Percentiles rank a stretch among this genome's conserved stretches.
Conservation (phyloP, 2,329 filamentous ascomycete genomes). For the Beauveria caledonica region DNA sequence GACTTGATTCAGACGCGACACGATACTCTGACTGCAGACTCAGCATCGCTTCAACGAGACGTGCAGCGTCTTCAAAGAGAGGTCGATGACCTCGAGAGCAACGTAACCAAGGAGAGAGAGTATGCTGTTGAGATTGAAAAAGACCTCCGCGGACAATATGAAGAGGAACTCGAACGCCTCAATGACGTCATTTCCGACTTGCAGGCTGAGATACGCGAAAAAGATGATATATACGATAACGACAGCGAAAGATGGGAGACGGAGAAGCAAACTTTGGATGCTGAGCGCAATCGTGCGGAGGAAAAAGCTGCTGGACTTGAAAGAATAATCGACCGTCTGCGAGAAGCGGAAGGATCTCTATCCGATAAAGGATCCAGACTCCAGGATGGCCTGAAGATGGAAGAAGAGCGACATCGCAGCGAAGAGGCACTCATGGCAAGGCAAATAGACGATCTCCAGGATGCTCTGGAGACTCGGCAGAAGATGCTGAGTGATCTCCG, state of each 20-base stretch:
- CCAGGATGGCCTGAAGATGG: conserved; percentile 60
- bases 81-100: conserved; percentile 39
- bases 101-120: conserved; percentile 45
- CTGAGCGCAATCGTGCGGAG: conserved; percentile 58
- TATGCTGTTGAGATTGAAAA: conserved; percentile 53
- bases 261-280: conserved; percentile 55
- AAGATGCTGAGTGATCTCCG: conserved; percentile 57
- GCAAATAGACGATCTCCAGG: conserved; percentile 68
- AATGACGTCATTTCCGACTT: conserved; percentile 53
- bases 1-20: conserved; percentile 61
- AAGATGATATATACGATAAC: conserved; percentile 61
- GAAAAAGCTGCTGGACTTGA: conserved; percentile 61
- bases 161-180: conserved; percentile 40
- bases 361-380: conserved; percentile 60
- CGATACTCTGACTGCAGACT: conserved; percentile 58
- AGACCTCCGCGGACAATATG: conserved; percentile 40
- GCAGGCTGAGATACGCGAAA: conserved; percentile 58
- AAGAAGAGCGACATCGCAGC: conserved; percentile 61
- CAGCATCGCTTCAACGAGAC: conserved; percentile 57
- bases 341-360: conserved; percentile 57
- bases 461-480: conserved; percentile 60
- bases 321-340: conserved; percentile 61
- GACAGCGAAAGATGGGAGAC: conserved; percentile 67
- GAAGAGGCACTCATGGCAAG: conserved; percentile 62
- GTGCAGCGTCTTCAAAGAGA: conserved; percentile 42